phyloP scores from a whole-genome alignment of 2,329 filamentous ascomycete genomes.

The Talaromyces rugulosus region DNA sequence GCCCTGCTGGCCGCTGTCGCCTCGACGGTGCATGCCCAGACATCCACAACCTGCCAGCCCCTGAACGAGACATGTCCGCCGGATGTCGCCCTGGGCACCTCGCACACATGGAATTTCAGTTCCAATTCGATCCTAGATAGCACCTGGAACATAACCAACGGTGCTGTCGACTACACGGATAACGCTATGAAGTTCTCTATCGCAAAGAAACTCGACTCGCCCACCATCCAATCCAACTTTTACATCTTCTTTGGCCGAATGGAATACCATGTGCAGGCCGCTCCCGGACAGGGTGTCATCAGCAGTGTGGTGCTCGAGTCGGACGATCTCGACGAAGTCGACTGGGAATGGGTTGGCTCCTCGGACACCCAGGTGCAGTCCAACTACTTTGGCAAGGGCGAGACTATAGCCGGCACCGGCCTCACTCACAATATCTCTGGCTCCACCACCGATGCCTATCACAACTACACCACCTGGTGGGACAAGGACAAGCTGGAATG shows the following conservation, averaged over 20 bases:
- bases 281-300: slow-evolving; percentile 70
- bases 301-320: slow-evolving; percentile 79
- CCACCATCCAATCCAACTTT: slow-evolving; percentile 73
- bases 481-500: slow-evolving; percentile 60
- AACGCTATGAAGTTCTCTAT: slow-evolving; percentile 70
- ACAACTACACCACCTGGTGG: slow-evolving; percentile 61
- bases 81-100: slow-evolving; percentile 64
- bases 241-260: slow-evolving; percentile 83
- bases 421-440: slow-evolving; percentile 64
- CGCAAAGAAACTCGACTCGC: slow-evolving; percentile 65
- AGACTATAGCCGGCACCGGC: slow-evolving; percentile 76
- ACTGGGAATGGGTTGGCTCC: slow-evolving; percentile 55
- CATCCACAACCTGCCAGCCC: slow-evolving; percentile 73
- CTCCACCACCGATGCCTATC: slow-evolving; percentile 48
- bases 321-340: slow-evolving; percentile 80
- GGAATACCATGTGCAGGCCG: slow-evolving; percentile 73
- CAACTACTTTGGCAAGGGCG: slow-evolving; percentile 95
- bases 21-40: slow-evolving; percentile 57
- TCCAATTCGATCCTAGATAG: slow-evolving; percentile 45
- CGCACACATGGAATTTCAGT: slow-evolving; percentile 63
- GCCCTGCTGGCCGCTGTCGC: slow-evolving; percentile 19
- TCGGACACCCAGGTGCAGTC: slow-evolving; percentile 57
- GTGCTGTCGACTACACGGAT: slow-evolving; percentile 58
- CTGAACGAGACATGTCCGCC: slow-evolving; percentile 65
- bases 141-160: slow-evolving; percentile 66